Conservation (phyloP, 2,329 filamentous ascomycete genomes). For the Talaromyces sp. region DNA sequence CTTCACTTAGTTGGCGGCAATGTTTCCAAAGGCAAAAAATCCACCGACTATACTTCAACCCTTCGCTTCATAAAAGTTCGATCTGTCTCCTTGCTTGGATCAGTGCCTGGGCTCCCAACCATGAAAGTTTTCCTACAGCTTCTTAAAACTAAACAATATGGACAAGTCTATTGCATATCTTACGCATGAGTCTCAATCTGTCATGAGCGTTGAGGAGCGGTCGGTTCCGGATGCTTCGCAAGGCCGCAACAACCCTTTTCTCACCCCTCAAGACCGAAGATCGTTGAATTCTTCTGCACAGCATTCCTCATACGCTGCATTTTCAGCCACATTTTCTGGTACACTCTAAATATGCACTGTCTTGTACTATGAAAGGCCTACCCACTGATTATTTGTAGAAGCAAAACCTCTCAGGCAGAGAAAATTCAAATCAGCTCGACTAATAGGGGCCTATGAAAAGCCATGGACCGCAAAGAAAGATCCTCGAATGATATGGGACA, state of each 20-base stretch:
- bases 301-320: neutral
- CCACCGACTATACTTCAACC: neutral
- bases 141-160: neutral
- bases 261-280: conserved; percentile 11
- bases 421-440: conserved; percentile 11
- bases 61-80: neutral
- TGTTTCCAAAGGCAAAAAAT: neutral
- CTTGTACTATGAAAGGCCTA: neutral
- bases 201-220: neutral
- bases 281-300: conserved; percentile 7
- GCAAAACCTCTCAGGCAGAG: conserved; percentile 10
- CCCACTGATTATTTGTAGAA: neutral
- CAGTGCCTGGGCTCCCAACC: neutral
- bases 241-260: conserved; percentile 6
- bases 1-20: neutral
- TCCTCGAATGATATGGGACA: conserved; percentile 12
- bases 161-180: neutral
- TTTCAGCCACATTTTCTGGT: conserved; percentile 6
- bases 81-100: neutral
- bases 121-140: neutral
- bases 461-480: conserved; percentile 12
- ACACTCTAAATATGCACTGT: neutral
- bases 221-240: neutral
- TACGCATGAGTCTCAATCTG: neutral
- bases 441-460: conserved; percentile 9